Evolutionary conservation across 768 basidiomycete species (phyloP).

Genomic region (Piloderma croceum): DNA sequence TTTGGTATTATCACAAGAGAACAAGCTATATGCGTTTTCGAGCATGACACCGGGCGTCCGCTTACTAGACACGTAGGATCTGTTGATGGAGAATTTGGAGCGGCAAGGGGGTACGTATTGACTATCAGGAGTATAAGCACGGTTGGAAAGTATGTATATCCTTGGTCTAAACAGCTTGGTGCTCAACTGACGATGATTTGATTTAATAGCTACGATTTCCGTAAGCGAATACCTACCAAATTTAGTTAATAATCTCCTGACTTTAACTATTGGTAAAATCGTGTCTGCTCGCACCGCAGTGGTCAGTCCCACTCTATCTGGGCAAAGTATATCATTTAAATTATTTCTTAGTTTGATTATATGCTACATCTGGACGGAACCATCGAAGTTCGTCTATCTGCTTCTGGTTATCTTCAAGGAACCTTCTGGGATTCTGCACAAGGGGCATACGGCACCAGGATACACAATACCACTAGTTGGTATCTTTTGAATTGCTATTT

Average conservation of each 20-base stretch:
- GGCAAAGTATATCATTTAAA: too few relatives aligned
- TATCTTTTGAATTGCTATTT: slow-evolving; percentile 3
- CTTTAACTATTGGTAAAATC: too few relatives aligned
- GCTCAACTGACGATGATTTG: too few relatives aligned
- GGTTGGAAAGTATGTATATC: slow-evolving; percentile 60
- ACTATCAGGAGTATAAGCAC: slow-evolving; percentile 53
- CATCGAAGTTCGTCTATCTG: slow-evolving; percentile 59
- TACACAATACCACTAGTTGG: slow-evolving; percentile 50
- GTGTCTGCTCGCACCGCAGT: too few relatives aligned
- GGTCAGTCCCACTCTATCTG: too few relatives aligned
- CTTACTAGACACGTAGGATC: slow-evolving; percentile 54
- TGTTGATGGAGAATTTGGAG: slow-evolving; percentile 50
- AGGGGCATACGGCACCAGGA: slow-evolving; percentile 47
- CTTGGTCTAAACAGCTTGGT: too few relatives aligned
- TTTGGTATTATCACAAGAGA: slow-evolving; percentile 39
- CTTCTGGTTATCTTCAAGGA: slow-evolving; percentile 65
- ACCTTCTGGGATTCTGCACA: slow-evolving; percentile 51
- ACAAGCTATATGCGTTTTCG: slow-evolving; percentile 62
- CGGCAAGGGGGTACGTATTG: slow-evolving; percentile 54
- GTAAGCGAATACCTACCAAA: too few relatives aligned
- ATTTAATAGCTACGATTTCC: slow-evolving; percentile 45
- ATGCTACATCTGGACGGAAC: slow-evolving; percentile 63
- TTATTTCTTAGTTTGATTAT: slow-evolving; percentile 53
- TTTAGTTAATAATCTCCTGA: too few relatives aligned
- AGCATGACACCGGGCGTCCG: slow-evolving; percentile 53